Evolutionary conservation across 495 filamentous ascomycete genomes (phyloP).

Genomic region (Penicillium arizonense): DNA sequence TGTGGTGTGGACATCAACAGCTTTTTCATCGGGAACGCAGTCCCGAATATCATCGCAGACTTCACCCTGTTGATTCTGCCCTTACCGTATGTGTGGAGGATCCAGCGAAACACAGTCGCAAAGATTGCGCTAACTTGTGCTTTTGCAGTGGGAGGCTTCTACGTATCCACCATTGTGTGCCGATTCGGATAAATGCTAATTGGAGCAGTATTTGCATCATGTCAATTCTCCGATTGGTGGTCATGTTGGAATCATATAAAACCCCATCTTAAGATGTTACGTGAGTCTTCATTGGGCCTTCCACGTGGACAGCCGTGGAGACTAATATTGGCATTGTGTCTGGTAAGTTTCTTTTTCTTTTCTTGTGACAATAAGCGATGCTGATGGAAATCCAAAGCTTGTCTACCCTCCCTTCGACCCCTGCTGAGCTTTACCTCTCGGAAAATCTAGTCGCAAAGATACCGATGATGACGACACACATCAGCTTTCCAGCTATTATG

Average conservation of each 20-base stretch:
- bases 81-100: background rate
- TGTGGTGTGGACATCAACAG: background rate
- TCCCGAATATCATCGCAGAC: constrained; percentile 1
- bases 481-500: too few species aligned
- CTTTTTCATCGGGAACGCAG: background rate
- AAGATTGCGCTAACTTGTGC: background rate
- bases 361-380: too few species aligned
- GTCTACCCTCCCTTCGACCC: too few species aligned
- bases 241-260: too few species aligned
- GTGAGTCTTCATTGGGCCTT: background rate
- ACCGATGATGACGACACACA: too few species aligned
- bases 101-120: background rate
- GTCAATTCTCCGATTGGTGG: background rate
- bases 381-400: too few species aligned
- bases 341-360: background rate
- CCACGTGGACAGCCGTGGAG: background rate
- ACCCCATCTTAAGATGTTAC: background rate
- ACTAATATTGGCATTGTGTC: constrained; percentile 2
- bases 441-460: too few species aligned
- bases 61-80: background rate
- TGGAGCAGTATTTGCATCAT: background rate
- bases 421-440: too few species aligned
- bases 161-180: too few species aligned
- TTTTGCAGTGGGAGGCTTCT: background rate
- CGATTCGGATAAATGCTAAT: background rate